Evolutionary conservation across 352 stramenopile genomes (phyloP), one percentile per base, ranked within the genome.

Genomic region (Phytophthora nicotianae): DNA sequence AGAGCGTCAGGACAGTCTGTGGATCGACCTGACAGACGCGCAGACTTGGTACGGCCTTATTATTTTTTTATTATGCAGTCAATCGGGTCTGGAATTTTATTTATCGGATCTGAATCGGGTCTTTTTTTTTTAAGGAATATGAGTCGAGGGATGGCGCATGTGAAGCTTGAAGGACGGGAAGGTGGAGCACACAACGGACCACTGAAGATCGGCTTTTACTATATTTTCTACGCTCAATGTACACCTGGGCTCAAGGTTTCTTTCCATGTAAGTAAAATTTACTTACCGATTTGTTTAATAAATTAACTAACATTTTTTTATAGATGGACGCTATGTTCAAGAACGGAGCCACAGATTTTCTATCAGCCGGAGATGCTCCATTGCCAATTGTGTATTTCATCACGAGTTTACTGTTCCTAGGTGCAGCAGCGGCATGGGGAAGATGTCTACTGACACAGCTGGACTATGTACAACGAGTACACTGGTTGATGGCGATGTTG

Each of bases 401-500:
- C 6, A 94, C 88, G 62, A 92, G 79, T 49, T 23, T 93, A 5
- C 56, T 88, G 9, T 97, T 97, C 65, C 37, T 90, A 3, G 46
- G 53, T 3, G 82, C 79, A 11, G 52, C 77, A 5, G 53, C 62
- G 21, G 46, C 71, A 37, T 99, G 81, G 95, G 67, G 63, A 55
- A 83, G 62, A 61, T 91, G 74, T 50, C 61, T 91, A 0, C 77
- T 85, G 58, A 62, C 47, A 23, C 74, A 87, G 86, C 13, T 76
- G 54, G 53, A 59, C 14, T 65, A 85, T 85, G 68, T 97, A 80
- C 65, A 89, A 86, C 24, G 79, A 13, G 50, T 99, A 58, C 97
- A 99, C 76, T 87, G 98, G 68, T 72, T 99, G 24, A 99, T 99
- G 96, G 86, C 89, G 1, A 59, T 96, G 9, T 72, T 99, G 35